Base-by-base conservation (phyloP, 1,284 basidiomycete species). In the Cryptococcus sp. region DNA sequence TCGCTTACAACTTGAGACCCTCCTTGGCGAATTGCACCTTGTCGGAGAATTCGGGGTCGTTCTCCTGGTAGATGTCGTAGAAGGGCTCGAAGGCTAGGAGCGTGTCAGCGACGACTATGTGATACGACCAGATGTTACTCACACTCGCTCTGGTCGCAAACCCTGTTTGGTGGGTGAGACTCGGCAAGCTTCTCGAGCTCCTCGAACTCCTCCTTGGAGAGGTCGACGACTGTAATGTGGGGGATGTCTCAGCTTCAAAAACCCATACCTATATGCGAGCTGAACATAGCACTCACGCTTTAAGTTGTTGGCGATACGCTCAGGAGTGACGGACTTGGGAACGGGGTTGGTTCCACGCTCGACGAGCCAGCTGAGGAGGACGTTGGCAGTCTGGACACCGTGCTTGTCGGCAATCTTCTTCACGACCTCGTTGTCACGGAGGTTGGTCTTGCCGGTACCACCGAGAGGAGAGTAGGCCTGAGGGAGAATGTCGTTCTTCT, bases 391-490 rank as follows among this genome's bases (percentile, higher is more conserved):
- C 8, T 87, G 88, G 52, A 90, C 85, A 15, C 81, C 82, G 62
- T 90, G 82, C 67, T 86, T 82, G 58, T 82, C 75, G 39, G 88
- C 87, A 55, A 88, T 84, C 52, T 81, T 74, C 66, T 83, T 82
- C 35, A 89, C 81, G 81, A 83, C 52, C 80, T 80, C 58, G 78
- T 83, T 73, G 85, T 86, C 63, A 67, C 88, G 82, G 46, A 93
- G 83, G 17, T 88, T 86, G 2, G 87, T 86, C 68, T 86, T 83
- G 60, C 69, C 70, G 68, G 88, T 85, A 30, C 88, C 90, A 52
- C 88, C 79, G 3, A 91, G 82, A 11, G 89, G 89, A 45, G 89
- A 90, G 78, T 91, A 91, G 19, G 88, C 88, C 71, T 90, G 85
- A 17, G 90, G 82, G 11, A 89, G 80, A 51, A 91, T 75, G 45